These are phyloP conservation scores for Drosera capensis DNA, from an alignment of 148 eudicot genomes.

Conservation along the genomic window DNA sequence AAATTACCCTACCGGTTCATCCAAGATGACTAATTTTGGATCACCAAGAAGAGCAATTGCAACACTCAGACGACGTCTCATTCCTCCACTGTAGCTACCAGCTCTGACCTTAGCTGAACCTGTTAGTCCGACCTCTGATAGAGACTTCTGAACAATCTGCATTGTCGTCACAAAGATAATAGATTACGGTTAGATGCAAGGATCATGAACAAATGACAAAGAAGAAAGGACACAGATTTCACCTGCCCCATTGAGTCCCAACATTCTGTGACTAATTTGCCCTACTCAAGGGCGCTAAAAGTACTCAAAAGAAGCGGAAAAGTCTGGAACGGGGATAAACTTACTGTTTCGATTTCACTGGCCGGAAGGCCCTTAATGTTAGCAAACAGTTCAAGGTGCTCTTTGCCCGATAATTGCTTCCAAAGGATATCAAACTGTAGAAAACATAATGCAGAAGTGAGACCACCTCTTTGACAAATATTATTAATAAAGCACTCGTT, in stretches of 20 bases:
- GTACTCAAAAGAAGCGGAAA: background rate
- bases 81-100: slow-evolving; percentile 85
- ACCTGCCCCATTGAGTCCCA: too few relatives aligned
- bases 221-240: too few relatives aligned
- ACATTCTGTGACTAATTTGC: too few relatives aligned
- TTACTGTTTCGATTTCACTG: slow-evolving; percentile 41
- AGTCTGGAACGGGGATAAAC: background rate
- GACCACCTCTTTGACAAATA: background rate
- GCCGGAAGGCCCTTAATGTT: slow-evolving; percentile 69
- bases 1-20: slow-evolving; percentile 54
- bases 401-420: slow-evolving; percentile 70
- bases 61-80: slow-evolving; percentile 96
- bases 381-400: slow-evolving; percentile 75
- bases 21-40: slow-evolving; percentile 74
- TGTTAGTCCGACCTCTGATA: slow-evolving; percentile 55
- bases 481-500: background rate
- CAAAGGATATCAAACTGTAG: slow-evolving; percentile 81
- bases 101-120: slow-evolving; percentile 56
- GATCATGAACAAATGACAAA: too few relatives aligned
- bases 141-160: slow-evolving; percentile 46
- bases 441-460: background rate
- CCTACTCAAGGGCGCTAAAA: background rate
- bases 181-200: too few relatives aligned
- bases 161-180: too few relatives aligned
- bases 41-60: slow-evolving; percentile 80